These are phyloP conservation scores for Coleophoma crateriformis DNA, from an alignment of 2,329 filamentous ascomycete genomes.

Conservation along the genomic window DNA sequence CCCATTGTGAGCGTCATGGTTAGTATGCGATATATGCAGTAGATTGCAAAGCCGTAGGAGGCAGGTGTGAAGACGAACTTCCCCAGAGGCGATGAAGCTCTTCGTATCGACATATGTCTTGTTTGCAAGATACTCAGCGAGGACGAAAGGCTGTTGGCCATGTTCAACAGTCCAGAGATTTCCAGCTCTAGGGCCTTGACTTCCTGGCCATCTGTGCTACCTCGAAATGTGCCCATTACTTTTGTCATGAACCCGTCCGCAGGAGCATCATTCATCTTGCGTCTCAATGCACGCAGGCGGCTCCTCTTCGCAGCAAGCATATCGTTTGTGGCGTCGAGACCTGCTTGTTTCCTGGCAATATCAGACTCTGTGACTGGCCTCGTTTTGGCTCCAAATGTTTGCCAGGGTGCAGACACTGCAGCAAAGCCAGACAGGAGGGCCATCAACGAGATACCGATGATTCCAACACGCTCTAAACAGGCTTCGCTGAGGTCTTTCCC, in stretches of 20 bases:
- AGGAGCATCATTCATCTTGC: conserved; percentile 47
- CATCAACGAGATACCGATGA: conserved; percentile 84
- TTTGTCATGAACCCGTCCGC: conserved; percentile 62
- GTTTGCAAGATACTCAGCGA: conserved; percentile 59
- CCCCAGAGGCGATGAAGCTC: conserved; percentile 62
- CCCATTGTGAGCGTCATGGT: conserved; percentile 66
- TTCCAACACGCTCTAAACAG: conserved; percentile 66
- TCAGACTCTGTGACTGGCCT: conserved; percentile 67
- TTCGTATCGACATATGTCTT: conserved; percentile 57
- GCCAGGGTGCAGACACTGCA: conserved; percentile 82
- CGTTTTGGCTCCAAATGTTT: conserved; percentile 65
- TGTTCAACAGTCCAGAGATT: conserved; percentile 72
- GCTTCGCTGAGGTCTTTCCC: conserved; percentile 32
- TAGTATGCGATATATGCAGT: conserved; percentile 78
- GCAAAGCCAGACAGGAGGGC: conserved; percentile 84
- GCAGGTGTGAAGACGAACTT: conserved; percentile 54
- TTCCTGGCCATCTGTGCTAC: conserved; percentile 53
- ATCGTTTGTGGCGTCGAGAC: conserved; percentile 72
- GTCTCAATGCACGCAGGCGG: conserved; percentile 63
- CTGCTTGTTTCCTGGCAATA: conserved; percentile 70
- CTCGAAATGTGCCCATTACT: conserved; percentile 65
- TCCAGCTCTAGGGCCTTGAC: conserved; percentile 64
- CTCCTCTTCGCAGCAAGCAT: conserved; percentile 73
- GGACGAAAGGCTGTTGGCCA: conserved; percentile 66
- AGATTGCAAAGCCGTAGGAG: conserved; percentile 67